phyloP scores from a whole-genome alignment of 2,329 filamentous ascomycete genomes.

The Ceratocystis albifundus region DNA sequence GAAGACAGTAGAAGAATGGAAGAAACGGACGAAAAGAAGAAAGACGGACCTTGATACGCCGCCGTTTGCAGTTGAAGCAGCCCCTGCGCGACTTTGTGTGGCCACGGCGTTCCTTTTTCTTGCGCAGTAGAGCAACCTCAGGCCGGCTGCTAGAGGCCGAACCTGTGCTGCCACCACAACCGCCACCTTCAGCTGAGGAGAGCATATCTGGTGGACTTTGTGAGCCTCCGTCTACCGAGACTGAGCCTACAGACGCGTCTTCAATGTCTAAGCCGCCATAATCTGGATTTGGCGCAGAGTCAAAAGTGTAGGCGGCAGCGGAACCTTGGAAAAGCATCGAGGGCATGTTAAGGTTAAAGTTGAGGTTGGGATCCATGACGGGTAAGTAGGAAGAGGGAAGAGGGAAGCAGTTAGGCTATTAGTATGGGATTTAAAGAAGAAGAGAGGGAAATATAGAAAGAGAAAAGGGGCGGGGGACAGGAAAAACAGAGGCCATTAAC shows the following conservation, averaged over 20 bases:
- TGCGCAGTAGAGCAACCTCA: conserved; percentile 10
- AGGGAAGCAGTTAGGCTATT: background rate
- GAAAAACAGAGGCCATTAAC: background rate
- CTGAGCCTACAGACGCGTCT: conserved; percentile 18
- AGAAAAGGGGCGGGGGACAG: background rate
- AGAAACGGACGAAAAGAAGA: background rate
- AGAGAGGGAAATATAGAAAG: background rate
- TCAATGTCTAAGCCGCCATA: conserved; percentile 19
- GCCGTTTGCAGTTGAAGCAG: conserved; percentile 56
- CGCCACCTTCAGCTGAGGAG: background rate
- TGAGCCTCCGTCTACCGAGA: conserved; percentile 18
- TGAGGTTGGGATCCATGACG: conserved; percentile 18
- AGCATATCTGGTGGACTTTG: conserved; percentile 19
- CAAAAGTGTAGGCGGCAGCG: conserved; percentile 16
- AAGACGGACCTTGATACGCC: conserved; percentile 47
- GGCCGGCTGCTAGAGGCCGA: conserved; percentile 5
- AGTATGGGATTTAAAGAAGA: background rate
- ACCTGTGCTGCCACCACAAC: background rate
- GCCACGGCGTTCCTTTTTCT: conserved; percentile 40
- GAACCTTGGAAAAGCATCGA: conserved; percentile 16
- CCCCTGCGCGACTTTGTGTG: conserved; percentile 56
- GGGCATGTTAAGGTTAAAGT: conserved; percentile 17
- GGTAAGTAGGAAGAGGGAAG: background rate
- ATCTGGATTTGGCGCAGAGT: conserved; percentile 12
- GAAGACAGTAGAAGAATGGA: background rate